A percentile compares a stretch with the other conserved stretches of the same genome.
phyloP scores from a whole-genome alignment of 2,329 filamentous ascomycete genomes.

The Epichloe typhina region DNA sequence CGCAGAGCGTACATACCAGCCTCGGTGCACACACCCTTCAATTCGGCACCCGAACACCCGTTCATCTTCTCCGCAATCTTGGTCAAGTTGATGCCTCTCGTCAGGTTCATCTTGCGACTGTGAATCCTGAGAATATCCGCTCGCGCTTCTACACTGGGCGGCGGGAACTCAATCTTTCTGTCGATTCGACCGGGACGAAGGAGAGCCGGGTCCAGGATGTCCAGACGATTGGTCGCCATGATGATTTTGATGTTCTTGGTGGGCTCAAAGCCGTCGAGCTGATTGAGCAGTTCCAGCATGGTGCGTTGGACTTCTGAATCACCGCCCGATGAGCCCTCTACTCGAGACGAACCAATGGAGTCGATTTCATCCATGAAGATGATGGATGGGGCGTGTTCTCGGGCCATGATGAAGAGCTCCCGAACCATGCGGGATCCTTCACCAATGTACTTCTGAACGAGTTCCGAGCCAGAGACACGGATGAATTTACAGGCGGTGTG shows the following conservation, averaged over 20 bases:
- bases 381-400: conserved; percentile 94
- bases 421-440: conserved; percentile 97
- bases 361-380: conserved; percentile 99
- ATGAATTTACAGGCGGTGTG: conserved; percentile 99
- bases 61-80: conserved; percentile 99
- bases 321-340: conserved; percentile 87
- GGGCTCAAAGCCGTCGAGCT: conserved; percentile 95
- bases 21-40: conserved; percentile 98
- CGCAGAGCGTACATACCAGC: conserved; percentile 96
- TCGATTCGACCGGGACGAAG: conserved; percentile 95
- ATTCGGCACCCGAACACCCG: conserved; percentile 89
- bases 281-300: conserved; percentile 96
- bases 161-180: conserved; percentile 97
- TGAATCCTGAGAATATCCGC: conserved; percentile 97
- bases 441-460: conserved; percentile 99
- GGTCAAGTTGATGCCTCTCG: conserved; percentile 88
- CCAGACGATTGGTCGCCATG: conserved; percentile 97
- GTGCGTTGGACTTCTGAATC: conserved; percentile 97
- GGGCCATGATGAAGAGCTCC: conserved; percentile 97
- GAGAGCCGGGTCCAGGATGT: conserved; percentile 90
- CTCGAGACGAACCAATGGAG: conserved; percentile 92
- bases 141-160: conserved; percentile 87
- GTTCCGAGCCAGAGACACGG: conserved; percentile 84
- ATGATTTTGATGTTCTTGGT: conserved; percentile 99
- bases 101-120: conserved; percentile 96